Evolutionary conservation across 108 stramenopile species (phyloP).

Genomic region (Schizochytrium sp.): DNA sequence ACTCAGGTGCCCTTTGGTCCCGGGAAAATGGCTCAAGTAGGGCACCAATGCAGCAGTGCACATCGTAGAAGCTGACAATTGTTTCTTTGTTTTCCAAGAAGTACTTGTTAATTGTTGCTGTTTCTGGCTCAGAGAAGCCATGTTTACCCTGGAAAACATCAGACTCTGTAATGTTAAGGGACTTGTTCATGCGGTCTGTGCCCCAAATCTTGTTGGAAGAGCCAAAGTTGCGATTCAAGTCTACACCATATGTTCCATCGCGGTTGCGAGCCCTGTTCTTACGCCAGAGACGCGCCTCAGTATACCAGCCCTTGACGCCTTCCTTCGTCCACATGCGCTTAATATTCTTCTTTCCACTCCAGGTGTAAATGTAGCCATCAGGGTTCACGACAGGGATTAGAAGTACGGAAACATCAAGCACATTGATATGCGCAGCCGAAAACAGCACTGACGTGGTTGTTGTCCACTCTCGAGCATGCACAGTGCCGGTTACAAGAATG

Average conservation of each 20-base stretch:
- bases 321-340: slow-evolving; percentile 50
- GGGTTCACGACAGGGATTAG: slow-evolving; percentile 32
- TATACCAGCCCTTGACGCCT: not conserved
- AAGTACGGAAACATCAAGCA: not conserved
- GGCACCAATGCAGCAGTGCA: slow-evolving; percentile 59
- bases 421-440: not conserved
- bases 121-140: slow-evolving; percentile 43
- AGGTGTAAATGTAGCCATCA: slow-evolving; percentile 41
- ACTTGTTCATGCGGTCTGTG: slow-evolving; percentile 51
- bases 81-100: slow-evolving; percentile 8
- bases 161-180: slow-evolving; percentile 52
- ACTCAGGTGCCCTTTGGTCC: not conserved
- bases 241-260: slow-evolving; percentile 6
- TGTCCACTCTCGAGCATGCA: slow-evolving; percentile 58
- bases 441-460: slow-evolving; percentile 21
- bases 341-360: slow-evolving; percentile 2
- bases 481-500: slow-evolving; percentile 37
- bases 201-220: not conserved
- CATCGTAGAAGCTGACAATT: slow-evolving; percentile 37
- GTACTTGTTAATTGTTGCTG: not conserved
- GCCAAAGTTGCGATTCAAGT: slow-evolving; percentile 52
- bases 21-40: slow-evolving; percentile 40
- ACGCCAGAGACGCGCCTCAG: slow-evolving; percentile 33
- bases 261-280: slow-evolving; percentile 17
- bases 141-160: slow-evolving; percentile 38